phyloP scores from a whole-genome alignment of 345 rosid genomes.

The Orychophragmus violaceus region DNA sequence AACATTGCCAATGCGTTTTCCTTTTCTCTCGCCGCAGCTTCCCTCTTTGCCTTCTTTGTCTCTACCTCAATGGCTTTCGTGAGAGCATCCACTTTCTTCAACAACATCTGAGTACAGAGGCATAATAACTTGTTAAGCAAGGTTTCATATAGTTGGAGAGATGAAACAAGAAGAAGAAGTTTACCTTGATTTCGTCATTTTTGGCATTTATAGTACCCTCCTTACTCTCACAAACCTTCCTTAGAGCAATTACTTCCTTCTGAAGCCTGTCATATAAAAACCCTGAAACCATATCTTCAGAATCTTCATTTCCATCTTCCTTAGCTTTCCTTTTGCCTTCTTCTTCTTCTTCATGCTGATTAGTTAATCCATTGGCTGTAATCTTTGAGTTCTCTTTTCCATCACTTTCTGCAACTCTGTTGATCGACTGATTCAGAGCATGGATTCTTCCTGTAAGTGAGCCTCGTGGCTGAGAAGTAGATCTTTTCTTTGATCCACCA shows the following conservation, averaged over 20 bases:
- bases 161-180: background rate
- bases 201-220: slow-evolving; percentile 51
- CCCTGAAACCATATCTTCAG: slow-evolving; percentile 69
- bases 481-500: slow-evolving; percentile 59
- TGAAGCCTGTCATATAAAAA: slow-evolving; percentile 84
- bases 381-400: slow-evolving; percentile 58
- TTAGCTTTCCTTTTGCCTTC: slow-evolving; percentile 15
- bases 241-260: slow-evolving; percentile 64
- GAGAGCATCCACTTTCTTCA: slow-evolving; percentile 74
- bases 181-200: slow-evolving; percentile 78
- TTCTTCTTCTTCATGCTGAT: slow-evolving; percentile 25
- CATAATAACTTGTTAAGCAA: background rate
- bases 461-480: slow-evolving; percentile 60
- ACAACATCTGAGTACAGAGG: slow-evolving; percentile 47
- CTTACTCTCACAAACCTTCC: slow-evolving; percentile 61
- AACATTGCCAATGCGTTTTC: slow-evolving; percentile 34
- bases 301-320: slow-evolving; percentile 1
- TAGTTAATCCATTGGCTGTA: slow-evolving; percentile 21
- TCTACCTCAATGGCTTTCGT: slow-evolving; percentile 70
- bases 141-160: background rate
- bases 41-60: slow-evolving; percentile 72
- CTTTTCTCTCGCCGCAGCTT: slow-evolving; percentile 64
- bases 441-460: slow-evolving; percentile 35
- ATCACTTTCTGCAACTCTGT: slow-evolving; percentile 40
- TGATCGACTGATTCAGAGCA: slow-evolving; percentile 37